phyloP scores from a whole-genome alignment of 768 basidiomycete genomes.

The Termitomyces bulborhizus region DNA sequence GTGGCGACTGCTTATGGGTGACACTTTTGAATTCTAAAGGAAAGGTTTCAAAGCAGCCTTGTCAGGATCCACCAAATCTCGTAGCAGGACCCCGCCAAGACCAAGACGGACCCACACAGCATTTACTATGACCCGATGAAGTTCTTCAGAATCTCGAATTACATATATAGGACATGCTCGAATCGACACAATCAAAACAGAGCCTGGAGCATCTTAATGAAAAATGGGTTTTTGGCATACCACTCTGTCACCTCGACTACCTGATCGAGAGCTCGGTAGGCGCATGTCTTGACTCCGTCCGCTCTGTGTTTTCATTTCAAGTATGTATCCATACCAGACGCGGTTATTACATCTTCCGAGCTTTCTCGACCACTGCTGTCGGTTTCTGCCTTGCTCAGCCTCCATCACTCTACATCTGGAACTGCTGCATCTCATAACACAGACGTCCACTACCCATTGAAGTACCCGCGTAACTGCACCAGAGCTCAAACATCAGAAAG shows the following conservation, averaged over 20 bases:
- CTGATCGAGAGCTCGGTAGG: background rate
- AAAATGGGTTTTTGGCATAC: background rate
- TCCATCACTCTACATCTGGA: background rate
- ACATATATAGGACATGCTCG: background rate
- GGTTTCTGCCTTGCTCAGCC: constrained; percentile 3
- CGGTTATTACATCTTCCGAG: background rate
- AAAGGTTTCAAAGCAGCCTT: constrained; percentile 2
- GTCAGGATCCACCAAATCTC: background rate
- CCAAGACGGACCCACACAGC: background rate
- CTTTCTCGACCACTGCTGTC: background rate
- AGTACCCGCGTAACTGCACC: background rate
- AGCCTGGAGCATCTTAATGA: background rate
- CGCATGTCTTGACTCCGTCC: background rate
- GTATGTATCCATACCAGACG: background rate
- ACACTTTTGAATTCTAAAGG: background rate
- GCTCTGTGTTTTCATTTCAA: background rate
- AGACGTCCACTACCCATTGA: background rate
- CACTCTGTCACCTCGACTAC: background rate
- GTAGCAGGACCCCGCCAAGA: background rate
- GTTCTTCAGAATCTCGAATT: background rate
- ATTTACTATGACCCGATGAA: constrained; percentile 4
- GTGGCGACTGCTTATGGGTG: constrained; percentile 6
- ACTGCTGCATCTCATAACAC: background rate
- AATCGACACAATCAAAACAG: background rate
- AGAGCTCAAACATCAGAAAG: background rate